Evolutionary conservation across 2,329 filamentous ascomycete species (phyloP).

Genomic region (Neonectria faginata): DNA sequence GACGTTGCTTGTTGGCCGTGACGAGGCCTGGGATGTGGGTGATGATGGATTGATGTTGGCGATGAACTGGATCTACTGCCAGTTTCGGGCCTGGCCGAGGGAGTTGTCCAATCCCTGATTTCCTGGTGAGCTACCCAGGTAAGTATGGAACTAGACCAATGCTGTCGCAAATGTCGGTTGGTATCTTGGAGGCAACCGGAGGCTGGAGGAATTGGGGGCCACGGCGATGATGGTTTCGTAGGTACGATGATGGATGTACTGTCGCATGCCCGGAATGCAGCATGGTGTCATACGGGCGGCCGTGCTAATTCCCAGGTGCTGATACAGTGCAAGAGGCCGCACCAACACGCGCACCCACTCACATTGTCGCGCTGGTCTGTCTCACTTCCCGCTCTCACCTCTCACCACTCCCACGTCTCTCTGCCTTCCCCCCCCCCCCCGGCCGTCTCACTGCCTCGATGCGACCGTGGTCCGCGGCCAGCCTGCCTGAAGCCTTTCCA

Average conservation of each 20-base stretch:
- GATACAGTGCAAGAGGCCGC: background rate
- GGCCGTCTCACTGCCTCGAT: constrained; percentile 22
- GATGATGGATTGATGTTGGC: background rate
- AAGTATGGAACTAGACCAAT: no score
- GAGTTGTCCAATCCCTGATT: background rate
- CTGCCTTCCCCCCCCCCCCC: background rate
- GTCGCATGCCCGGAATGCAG: no score
- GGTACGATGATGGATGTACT: no score
- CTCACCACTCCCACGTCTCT: background rate
- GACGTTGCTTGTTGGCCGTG: background rate
- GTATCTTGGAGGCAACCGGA: no score
- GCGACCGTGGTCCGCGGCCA: constrained; percentile 23
- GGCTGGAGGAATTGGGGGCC: background rate
- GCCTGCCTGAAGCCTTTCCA: constrained; percentile 10
- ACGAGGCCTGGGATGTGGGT: background rate
- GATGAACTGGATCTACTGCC: background rate
- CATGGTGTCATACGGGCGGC: background rate
- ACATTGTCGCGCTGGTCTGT: background rate
- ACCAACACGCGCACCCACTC: background rate
- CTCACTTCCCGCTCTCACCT: constrained; percentile 8
- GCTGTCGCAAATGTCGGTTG: no score
- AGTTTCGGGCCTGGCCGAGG: background rate
- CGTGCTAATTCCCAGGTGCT: background rate
- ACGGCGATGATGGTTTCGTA: background rate
- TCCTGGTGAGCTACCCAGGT: no score